A percentile compares a stretch with the other conserved stretches of the same genome.
These are phyloP conservation scores for Ligustrum vulgare DNA, from an alignment of 257 asterid genomes.

Conservation along the genomic window DNA sequence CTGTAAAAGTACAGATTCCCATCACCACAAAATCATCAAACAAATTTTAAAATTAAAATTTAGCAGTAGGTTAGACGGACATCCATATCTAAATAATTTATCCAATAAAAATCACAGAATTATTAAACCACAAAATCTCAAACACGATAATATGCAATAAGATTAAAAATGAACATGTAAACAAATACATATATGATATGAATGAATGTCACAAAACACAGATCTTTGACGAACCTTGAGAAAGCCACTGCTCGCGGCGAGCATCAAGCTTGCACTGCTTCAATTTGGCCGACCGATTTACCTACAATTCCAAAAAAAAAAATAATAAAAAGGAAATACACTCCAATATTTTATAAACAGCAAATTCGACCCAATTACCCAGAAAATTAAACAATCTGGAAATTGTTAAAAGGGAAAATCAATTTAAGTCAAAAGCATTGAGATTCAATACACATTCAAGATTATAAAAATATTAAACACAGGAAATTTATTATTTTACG, in stretches of 20 bases:
- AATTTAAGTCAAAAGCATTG: neutral
- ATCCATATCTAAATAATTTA: neutral
- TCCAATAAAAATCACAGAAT: neutral
- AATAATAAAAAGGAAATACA: neutral
- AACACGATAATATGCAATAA: neutral
- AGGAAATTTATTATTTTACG: neutral
- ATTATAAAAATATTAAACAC: neutral
- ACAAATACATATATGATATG: too few species aligned
- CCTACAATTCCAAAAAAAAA: slow-evolving; percentile 40
- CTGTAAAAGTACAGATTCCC: neutral
- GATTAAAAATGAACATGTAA: neutral
- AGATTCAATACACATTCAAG: neutral
- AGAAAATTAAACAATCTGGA: neutral
- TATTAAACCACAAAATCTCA: neutral
- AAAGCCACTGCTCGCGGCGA: slow-evolving; percentile 97
- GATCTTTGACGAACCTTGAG: slow-evolving; percentile 65
- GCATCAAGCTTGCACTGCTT: slow-evolving; percentile 96
- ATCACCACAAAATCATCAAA: slow-evolving; percentile 21
- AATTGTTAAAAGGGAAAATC: neutral
- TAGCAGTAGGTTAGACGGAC: neutral
- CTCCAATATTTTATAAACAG: neutral
- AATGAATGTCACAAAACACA: neutral
- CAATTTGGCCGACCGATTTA: slow-evolving; percentile 81
- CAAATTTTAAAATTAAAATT: neutral
- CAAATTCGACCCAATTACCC: neutral